These are phyloP conservation scores for Pichia nanzhaoensis DNA, from an alignment of 805 yeast species.

Conservation along the genomic window DNA sequence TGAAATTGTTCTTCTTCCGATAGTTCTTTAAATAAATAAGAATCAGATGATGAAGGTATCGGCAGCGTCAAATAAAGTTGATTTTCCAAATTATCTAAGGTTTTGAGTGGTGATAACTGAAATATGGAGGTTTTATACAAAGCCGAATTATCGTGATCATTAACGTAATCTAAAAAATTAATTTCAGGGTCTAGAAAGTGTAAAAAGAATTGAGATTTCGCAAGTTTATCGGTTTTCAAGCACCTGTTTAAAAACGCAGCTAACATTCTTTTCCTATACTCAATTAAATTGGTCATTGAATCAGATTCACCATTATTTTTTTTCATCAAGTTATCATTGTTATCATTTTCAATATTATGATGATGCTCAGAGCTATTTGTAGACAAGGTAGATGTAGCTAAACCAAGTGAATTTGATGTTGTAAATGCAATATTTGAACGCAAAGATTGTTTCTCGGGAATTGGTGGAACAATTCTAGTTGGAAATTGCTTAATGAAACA, in stretches of 20 bases:
- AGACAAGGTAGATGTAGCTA: constrained; percentile 10
- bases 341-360: not conserved
- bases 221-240: constrained; percentile 45
- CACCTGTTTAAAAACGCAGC: constrained; percentile 77
- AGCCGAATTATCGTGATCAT: constrained; percentile 45
- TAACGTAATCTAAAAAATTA: constrained; percentile 71
- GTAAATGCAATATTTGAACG: constrained; percentile 29
- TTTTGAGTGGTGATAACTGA: constrained; percentile 57
- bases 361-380: constrained; percentile 1
- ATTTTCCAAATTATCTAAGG: constrained; percentile 46
- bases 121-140: constrained; percentile 45
- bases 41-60: constrained; percentile 36
- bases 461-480: constrained; percentile 81
- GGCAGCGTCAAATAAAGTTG: constrained; percentile 56
- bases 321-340: not conserved
- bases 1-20: constrained; percentile 26
- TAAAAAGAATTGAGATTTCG: constrained; percentile 55
- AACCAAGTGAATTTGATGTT: constrained; percentile 25
- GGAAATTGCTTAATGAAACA: constrained; percentile 71
- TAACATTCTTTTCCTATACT: constrained; percentile 68
- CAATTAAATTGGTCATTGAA: constrained; percentile 26
- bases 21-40: constrained; percentile 21
- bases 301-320: not conserved
- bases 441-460: constrained; percentile 77
- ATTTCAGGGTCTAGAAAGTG: constrained; percentile 82